These are phyloP conservation scores for Thymus quinquecostatus DNA, from an alignment of 257 asterid genomes.

Conservation along the genomic window DNA sequence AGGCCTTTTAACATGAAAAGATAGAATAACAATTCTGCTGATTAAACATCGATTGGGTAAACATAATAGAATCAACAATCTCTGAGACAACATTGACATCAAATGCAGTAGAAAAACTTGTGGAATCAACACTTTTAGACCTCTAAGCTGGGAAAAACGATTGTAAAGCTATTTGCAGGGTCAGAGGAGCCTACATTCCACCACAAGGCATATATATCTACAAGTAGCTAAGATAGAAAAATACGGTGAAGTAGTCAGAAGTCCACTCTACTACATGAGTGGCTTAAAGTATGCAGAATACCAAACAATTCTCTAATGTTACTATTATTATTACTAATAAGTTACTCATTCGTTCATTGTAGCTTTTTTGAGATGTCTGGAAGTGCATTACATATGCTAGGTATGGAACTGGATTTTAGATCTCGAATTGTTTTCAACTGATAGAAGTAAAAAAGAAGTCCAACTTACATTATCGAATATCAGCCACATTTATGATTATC, in stretches of 20 bases:
- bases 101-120: not conserved
- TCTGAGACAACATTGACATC: not conserved
- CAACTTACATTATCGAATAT: constrained; percentile 14
- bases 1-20: constrained; percentile 22
- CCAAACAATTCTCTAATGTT: not conserved
- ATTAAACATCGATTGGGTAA: not conserved
- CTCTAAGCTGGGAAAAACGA: constrained; percentile 4
- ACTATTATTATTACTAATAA: not conserved
- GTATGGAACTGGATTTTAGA: constrained; percentile 5
- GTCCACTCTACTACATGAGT: not conserved
- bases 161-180: not conserved
- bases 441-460: not conserved
- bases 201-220: not conserved
- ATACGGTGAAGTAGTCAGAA: not conserved
- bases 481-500: not conserved
- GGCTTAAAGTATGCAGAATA: not conserved
- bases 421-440: constrained; percentile 16
- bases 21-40: constrained; percentile 5
- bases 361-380: not conserved
- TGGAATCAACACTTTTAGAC: constrained; percentile 3
- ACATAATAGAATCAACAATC: not conserved
- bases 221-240: constrained; percentile 4
- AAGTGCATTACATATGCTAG: not conserved
- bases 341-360: constrained; percentile 5
- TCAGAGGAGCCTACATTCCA: not conserved